Evolutionary conservation across 768 basidiomycete species (phyloP).

Genomic region (Lyophyllum semitale): DNA sequence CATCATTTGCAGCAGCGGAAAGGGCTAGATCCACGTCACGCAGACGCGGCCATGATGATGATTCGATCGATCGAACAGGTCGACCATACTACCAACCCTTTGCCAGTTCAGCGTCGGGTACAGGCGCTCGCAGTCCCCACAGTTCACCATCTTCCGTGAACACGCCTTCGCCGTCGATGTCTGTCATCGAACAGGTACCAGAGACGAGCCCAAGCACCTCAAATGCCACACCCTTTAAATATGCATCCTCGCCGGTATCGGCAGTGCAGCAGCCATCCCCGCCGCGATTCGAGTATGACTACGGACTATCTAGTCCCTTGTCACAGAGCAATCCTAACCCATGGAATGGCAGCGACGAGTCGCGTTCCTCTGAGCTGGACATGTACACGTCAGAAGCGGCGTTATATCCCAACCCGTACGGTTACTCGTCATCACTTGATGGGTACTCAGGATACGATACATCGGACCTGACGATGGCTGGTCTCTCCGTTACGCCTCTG

Average conservation of each 20-base stretch:
- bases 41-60: constrained; percentile 70
- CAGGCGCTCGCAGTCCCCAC: constrained; percentile 56
- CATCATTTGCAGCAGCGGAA: constrained; percentile 45
- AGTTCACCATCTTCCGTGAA: constrained; percentile 77
- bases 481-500: constrained; percentile 59
- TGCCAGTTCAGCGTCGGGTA: constrained; percentile 50
- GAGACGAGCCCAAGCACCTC: constrained; percentile 61
- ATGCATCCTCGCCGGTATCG: constrained; percentile 48
- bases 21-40: constrained; percentile 78
- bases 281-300: constrained; percentile 60
- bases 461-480: constrained; percentile 41
- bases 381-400: constrained; percentile 47
- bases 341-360: constrained; percentile 47
- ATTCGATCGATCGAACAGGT: constrained; percentile 41
- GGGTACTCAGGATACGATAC: constrained; percentile 42
- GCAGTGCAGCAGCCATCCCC: constrained; percentile 56
- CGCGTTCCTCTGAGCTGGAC: constrained; percentile 37
- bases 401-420: constrained; percentile 48
- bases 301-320: constrained; percentile 39
- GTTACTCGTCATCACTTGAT: constrained; percentile 42
- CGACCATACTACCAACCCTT: constrained; percentile 55
- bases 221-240: constrained; percentile 44
- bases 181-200: constrained; percentile 47
- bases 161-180: constrained; percentile 68
- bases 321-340: constrained; percentile 38